A percentile compares a stretch with the other conserved stretches of the same genome.
phyloP scores from a whole-genome alignment of 2,329 filamentous ascomycete genomes.

The Monosporascus sp. region DNA sequence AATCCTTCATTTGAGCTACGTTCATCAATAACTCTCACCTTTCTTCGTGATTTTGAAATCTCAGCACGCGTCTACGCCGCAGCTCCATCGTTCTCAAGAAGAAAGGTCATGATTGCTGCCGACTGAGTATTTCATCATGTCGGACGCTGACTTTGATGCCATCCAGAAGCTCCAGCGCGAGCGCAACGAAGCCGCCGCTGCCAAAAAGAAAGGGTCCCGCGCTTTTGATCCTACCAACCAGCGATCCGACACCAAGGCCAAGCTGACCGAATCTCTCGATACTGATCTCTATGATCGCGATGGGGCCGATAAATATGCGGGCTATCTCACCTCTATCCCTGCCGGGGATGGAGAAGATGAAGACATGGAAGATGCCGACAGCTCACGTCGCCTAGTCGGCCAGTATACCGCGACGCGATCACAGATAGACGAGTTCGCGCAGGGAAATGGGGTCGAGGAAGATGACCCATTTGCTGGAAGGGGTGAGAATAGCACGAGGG shows the following conservation, averaged over 20 bases:
- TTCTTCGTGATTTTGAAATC: too few species aligned
- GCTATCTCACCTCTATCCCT: constrained; percentile 87
- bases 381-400: constrained; percentile 73
- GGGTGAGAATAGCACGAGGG: constrained; percentile 82
- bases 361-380: constrained; percentile 69
- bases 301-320: constrained; percentile 74
- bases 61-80: too few species aligned
- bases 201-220: constrained; percentile 71
- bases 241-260: constrained; percentile 86
- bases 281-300: constrained; percentile 79
- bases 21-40: too few species aligned
- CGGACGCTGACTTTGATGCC: constrained; percentile 79
- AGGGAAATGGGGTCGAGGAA: constrained; percentile 80
- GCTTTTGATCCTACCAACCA: constrained; percentile 74
- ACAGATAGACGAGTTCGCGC: constrained; percentile 91
- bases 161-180: constrained; percentile 86
- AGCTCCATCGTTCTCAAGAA: constrained; percentile 2
- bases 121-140: constrained; percentile 45
- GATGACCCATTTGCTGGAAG: constrained; percentile 81
- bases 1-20: background rate
- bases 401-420: constrained; percentile 92
- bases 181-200: constrained; percentile 75
- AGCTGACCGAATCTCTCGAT: constrained; percentile 84
- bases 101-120: constrained; percentile 23
- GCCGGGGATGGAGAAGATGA: constrained; percentile 73